Percentiles rank a stretch among this genome's conserved stretches.
Conservation (phyloP, 352 stramenopile species). For the Phytophthora sojae region DNA sequence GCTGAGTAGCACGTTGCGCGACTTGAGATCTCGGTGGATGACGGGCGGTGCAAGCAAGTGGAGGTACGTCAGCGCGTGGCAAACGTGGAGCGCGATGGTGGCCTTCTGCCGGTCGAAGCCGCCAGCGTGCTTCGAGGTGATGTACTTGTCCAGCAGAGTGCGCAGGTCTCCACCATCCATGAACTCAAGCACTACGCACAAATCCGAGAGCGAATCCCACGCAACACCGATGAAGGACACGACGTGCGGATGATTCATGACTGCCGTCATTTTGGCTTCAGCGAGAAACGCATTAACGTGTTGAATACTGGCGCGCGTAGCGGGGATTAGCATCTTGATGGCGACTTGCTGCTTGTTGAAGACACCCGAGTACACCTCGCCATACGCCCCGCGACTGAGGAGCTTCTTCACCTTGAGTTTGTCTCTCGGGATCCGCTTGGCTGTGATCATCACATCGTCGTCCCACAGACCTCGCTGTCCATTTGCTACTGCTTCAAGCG, state of each 20-base stretch:
- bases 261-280: conserved; percentile 47
- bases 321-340: conserved; percentile 47
- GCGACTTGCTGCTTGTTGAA: conserved; percentile 44
- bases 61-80: conserved; percentile 37
- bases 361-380: conserved; percentile 43
- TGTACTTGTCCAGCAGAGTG: conserved; percentile 29
- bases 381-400: conserved; percentile 43
- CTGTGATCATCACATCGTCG: conserved; percentile 34
- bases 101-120: conserved; percentile 41
- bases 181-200: conserved; percentile 52
- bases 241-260: conserved; percentile 43
- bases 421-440: conserved; percentile 38
- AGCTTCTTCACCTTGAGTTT: conserved; percentile 36
- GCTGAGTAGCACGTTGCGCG: conserved; percentile 58
- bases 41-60: conserved; percentile 24
- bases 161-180: conserved; percentile 55
- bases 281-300: conserved; percentile 45
- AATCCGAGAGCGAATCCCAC: conserved; percentile 48
- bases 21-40: conserved; percentile 63
- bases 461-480: conserved; percentile 29
- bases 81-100: conserved; percentile 37
- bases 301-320: conserved; percentile 30
- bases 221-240: conserved; percentile 46
- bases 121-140: conserved; percentile 6
- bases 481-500: background rate